Base-by-base conservation (phyloP, 1,284 basidiomycete genomes). In the Ganoderma multipileum region DNA sequence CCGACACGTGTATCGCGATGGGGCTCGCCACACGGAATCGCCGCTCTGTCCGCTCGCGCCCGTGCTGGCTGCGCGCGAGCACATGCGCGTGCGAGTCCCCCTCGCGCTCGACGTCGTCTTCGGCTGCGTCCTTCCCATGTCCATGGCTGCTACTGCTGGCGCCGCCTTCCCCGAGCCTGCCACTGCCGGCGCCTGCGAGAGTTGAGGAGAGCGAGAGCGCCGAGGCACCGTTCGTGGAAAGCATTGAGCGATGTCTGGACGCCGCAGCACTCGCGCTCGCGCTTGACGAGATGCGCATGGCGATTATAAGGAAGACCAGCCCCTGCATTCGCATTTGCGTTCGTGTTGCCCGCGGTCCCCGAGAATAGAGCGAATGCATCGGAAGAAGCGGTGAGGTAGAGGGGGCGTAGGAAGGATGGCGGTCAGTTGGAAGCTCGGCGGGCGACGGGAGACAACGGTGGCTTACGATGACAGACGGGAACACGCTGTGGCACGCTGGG, bases 381-480 rank as follows among this genome's bases (percentile, higher is more conserved):
- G 47, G 23, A 26, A 26, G 47, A 20, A n/a, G 47, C 47, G 47
- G 9, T 50, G 47, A 12, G 47, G 47, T 50, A 55, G n/a, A 14
- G 30, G 30, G 54, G 30, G 28, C 26, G 18, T 18, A 55, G 54
- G 14, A 7, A 54, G 12, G 28, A 28, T 20, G 18, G 54, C 54
- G 26, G 54, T 55, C 54, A 55, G 30, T 55, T 11, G 1, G 28
- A 33, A 33, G 26, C 28, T 18, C 16, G 54, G 42, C 5, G 52
- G 18, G 30, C 7, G 30, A 11, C 16, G 20, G 54, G 54, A 33
- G 30, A 33, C 54, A 18, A 30, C 30, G 30, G 26, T 20, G 47
- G 28, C 71, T 39, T 44, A 72, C 71, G 59, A 72, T 72, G 63
- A 72, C 67, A 38, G 71, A 69, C 61, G 70, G 71, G 26, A 72